Evolutionary conservation across 2,329 filamentous ascomycete species (phyloP).

Genomic region (Ceratocystis variospora): DNA sequence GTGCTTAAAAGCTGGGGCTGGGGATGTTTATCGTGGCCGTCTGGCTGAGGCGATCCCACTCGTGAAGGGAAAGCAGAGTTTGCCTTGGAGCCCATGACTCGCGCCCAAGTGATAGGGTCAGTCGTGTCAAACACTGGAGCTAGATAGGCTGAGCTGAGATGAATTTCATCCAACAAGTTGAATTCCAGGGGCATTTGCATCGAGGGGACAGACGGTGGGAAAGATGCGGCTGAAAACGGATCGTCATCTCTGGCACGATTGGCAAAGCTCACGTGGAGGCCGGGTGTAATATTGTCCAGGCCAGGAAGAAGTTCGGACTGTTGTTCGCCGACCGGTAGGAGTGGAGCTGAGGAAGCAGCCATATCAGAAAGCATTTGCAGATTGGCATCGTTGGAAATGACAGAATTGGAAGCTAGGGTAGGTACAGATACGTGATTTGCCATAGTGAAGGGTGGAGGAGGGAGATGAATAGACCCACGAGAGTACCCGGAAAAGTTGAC

Average conservation of each 20-base stretch:
- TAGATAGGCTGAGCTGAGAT: conserved; percentile 3
- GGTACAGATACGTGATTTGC: conserved; percentile 7
- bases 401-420: conserved; percentile 4
- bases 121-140: conserved; percentile 9
- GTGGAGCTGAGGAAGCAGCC: conserved; percentile 10
- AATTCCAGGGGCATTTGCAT: conserved; percentile 25
- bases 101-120: conserved; percentile 15
- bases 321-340: conserved; percentile 7
- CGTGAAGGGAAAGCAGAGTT: conserved; percentile 41
- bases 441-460: conserved; percentile 12
- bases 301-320: conserved; percentile 7
- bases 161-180: conserved; percentile 11
- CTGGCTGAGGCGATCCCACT: conserved; percentile 41
- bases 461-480: not conserved
- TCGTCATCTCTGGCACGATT: not conserved
- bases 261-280: conserved; percentile 5
- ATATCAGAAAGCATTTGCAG: conserved; percentile 13
- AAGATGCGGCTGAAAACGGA: not conserved
- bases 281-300: conserved; percentile 5
- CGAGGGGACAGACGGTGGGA: conserved; percentile 18
- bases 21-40: conserved; percentile 31
- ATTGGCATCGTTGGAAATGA: conserved; percentile 9
- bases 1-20: conserved; percentile 20
- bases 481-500: not conserved
- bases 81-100: conserved; percentile 31